Percentiles rank a stretch among this genome's conserved stretches.
These are phyloP conservation scores for Martiniozyma asiatica DNA, from an alignment of 1,139 yeast species.

Conservation along the genomic window DNA sequence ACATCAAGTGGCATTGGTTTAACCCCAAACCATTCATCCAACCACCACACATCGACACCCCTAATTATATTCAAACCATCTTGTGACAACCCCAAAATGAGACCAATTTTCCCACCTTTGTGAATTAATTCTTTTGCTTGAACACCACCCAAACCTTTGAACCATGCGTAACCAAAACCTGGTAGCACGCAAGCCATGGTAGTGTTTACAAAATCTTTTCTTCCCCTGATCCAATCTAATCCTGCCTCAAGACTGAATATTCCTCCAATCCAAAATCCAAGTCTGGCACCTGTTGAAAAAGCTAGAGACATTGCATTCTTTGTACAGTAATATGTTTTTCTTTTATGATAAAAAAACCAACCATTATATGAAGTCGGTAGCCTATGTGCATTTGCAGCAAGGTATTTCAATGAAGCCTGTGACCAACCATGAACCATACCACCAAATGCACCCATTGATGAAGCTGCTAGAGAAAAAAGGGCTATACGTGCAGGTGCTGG, in stretches of 20 bases:
- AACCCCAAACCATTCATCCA: conserved; percentile 23
- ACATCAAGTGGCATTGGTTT: conserved; percentile 17
- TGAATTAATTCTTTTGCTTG: conserved; percentile 38
- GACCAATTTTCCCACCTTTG: conserved; percentile 48
- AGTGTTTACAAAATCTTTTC: conserved; percentile 52
- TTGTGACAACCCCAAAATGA: conserved; percentile 49
- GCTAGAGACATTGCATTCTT: conserved; percentile 40
- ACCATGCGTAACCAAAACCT: conserved; percentile 41
- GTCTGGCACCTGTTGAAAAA: conserved; percentile 31
- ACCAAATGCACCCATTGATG: conserved; percentile 43
- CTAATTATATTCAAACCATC: conserved; percentile 46
- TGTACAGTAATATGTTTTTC: conserved; percentile 68
- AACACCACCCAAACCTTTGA: conserved; percentile 31
- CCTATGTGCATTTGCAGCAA: conserved; percentile 76
- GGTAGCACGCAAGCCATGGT: conserved; percentile 39
- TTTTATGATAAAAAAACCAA: conserved; percentile 82
- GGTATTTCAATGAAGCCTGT: conserved; percentile 43
- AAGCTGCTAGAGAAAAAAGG: conserved; percentile 28
- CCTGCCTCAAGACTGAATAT: conserved; percentile 53
- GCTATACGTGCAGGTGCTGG: conserved; percentile 29
- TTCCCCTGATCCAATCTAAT: conserved; percentile 43
- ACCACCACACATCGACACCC: conserved; percentile 58
- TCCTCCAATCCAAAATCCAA: conserved; percentile 34
- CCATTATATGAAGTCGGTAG: conserved; percentile 71
- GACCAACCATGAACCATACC: conserved; percentile 58